phyloP scores from a whole-genome alignment of 2,329 filamentous ascomycete species.

The Plectosphaerella plurivora region DNA sequence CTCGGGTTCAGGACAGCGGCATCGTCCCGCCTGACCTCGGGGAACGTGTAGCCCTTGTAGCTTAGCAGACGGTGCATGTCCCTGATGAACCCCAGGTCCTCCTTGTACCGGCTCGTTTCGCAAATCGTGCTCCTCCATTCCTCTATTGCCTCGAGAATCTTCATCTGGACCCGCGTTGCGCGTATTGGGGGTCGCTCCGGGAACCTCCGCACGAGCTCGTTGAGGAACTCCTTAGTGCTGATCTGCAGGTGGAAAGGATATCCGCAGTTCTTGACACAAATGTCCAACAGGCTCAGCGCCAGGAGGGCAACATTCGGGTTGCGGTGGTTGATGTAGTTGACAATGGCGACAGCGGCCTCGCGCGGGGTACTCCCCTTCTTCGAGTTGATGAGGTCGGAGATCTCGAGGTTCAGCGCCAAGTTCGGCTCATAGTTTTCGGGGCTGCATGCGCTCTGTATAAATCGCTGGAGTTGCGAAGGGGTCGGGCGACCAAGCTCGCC shows the following conservation, averaged over 20 bases:
- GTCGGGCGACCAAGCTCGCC: conserved; percentile 73
- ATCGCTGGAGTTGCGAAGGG: conserved; percentile 85
- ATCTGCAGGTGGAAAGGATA: conserved; percentile 99
- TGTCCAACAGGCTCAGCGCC: conserved; percentile 88
- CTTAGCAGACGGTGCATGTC: conserved; percentile 96
- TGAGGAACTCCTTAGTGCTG: conserved; percentile 97
- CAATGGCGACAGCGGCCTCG: conserved; percentile 89
- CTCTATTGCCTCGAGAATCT: conserved; percentile 93
- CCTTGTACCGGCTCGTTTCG: conserved; percentile 95
- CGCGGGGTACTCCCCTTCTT: conserved; percentile 96
- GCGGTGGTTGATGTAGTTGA: conserved; percentile 92
- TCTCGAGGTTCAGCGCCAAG: conserved; percentile 92
- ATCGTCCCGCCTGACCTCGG: conserved; percentile 87
- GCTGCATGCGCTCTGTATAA: conserved; percentile 93
- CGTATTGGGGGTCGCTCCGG: conserved; percentile 89
- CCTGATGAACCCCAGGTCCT: conserved; percentile 90
- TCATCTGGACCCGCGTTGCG: conserved; percentile 79
- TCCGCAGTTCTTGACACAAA: conserved; percentile 99
- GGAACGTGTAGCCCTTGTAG: conserved; percentile 96
- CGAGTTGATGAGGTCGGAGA: conserved; percentile 90
- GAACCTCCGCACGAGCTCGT: conserved; percentile 93
- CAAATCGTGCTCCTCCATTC: conserved; percentile 99
- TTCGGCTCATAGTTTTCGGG: conserved; percentile 98
- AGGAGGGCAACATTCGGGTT: conserved; percentile 93
- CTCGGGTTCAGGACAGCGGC: conserved; percentile 95